phyloP scores from a whole-genome alignment of 2,329 filamentous ascomycete species.

The Paraconiothyrium sp. region DNA sequence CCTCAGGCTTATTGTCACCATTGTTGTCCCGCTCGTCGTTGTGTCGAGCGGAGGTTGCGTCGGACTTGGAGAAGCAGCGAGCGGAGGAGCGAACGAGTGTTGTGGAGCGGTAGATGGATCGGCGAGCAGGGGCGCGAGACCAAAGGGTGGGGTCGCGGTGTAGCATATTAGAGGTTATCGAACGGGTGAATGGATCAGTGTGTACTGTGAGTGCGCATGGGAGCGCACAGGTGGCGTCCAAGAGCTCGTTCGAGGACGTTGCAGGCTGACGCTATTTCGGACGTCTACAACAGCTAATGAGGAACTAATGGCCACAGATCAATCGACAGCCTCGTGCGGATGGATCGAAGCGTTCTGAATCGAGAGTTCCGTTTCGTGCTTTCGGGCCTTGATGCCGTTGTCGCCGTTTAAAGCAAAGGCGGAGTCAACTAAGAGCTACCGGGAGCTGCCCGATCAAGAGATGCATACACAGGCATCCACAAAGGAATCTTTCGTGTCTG shows the following conservation, averaged over 20 bases:
- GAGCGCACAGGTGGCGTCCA: neutral
- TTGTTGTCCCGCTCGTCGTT: slow-evolving; percentile 26
- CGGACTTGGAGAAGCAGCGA: slow-evolving; percentile 42
- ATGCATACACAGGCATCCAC: neutral
- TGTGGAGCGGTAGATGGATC: slow-evolving; percentile 34
- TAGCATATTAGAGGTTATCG: slow-evolving; percentile 35
- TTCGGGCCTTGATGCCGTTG: neutral
- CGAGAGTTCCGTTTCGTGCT: neutral
- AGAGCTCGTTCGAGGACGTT: neutral
- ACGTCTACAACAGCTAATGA: neutral
- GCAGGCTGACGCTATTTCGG: neutral
- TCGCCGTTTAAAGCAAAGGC: neutral
- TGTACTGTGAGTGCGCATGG: neutral
- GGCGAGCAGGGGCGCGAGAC: slow-evolving; percentile 33
- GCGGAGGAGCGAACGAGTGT: slow-evolving; percentile 32
- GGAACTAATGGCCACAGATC: neutral
- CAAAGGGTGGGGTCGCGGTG: slow-evolving; percentile 38
- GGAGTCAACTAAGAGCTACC: slow-evolving; percentile 9
- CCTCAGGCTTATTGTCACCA: slow-evolving; percentile 27
- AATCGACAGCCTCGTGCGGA: neutral
- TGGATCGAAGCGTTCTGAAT: neutral
- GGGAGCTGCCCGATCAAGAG: neutral
- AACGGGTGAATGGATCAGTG: neutral
- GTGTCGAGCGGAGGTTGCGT: slow-evolving; percentile 29
- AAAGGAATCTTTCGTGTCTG: neutral